Conservation (phyloP, 2,329 filamentous ascomycete genomes). For the Aspergillus costaricaensis region DNA sequence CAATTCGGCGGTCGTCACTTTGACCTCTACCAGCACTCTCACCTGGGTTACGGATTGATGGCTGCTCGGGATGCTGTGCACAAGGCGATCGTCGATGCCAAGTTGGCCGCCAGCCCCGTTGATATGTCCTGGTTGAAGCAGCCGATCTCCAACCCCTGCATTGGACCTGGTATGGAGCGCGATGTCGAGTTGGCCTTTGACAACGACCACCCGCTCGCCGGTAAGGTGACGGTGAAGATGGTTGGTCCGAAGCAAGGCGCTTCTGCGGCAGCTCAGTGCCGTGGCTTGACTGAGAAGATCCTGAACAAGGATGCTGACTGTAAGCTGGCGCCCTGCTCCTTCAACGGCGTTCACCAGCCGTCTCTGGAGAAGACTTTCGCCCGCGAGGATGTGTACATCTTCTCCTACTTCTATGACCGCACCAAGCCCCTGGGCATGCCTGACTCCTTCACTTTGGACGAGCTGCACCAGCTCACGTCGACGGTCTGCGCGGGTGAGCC, state of each 20-base stretch:
- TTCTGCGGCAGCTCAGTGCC: slow-evolving; percentile 78
- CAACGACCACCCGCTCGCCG: slow-evolving; percentile 66
- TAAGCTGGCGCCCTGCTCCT: slow-evolving; percentile 86
- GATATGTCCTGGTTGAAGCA: slow-evolving; percentile 68
- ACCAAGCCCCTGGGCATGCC: slow-evolving; percentile 94
- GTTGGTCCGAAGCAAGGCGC: slow-evolving; percentile 71
- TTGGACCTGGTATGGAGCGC: slow-evolving; percentile 75
- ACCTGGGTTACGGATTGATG: slow-evolving; percentile 96
- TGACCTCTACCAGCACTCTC: slow-evolving; percentile 95
- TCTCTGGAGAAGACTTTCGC: slow-evolving; percentile 89
- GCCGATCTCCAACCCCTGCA: slow-evolving; percentile 80
- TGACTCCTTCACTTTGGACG: slow-evolving; percentile 89
- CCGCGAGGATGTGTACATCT: slow-evolving; percentile 89
- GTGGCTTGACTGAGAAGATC: slow-evolving; percentile 84
- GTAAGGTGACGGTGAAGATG: slow-evolving; percentile 75
- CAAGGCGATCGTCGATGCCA: slow-evolving; percentile 69
- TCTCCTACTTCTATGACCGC: slow-evolving; percentile 98
- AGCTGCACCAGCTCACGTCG: slow-evolving; percentile 81
- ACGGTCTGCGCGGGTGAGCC: slow-evolving; percentile 79
- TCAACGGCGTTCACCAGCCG: slow-evolving; percentile 96
- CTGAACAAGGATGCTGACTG: slow-evolving; percentile 84
- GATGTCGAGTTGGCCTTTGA: slow-evolving; percentile 72
- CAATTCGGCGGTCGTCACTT: slow-evolving; percentile 89
- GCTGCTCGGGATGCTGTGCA: slow-evolving; percentile 87
- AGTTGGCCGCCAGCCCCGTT: slow-evolving; percentile 63